phyloP scores from a whole-genome alignment of 2,329 filamentous ascomycete species.

The Scedosporium dehoogii region DNA sequence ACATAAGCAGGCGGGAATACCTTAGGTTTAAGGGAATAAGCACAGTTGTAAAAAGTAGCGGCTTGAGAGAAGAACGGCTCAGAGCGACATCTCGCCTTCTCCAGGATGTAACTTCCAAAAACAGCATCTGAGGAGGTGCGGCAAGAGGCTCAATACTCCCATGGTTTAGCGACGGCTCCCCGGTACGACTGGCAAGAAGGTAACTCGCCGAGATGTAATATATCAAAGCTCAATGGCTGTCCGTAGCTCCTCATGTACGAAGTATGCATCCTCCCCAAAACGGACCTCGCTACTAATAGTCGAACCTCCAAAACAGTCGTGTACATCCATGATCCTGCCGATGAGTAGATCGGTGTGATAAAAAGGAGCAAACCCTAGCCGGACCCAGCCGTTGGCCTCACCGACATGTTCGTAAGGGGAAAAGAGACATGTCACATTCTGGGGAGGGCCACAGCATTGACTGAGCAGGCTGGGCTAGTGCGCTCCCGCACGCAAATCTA shows the following conservation, averaged over 20 bases:
- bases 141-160: not conserved
- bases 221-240: not conserved
- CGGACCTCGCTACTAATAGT: not conserved
- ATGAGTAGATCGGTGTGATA: not conserved
- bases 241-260: not conserved
- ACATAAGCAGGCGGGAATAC: too few relatives aligned
- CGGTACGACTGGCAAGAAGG: too few relatives aligned
- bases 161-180: too few relatives aligned
- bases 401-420: not conserved
- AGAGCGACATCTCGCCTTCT: not conserved
- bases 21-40: too few relatives aligned
- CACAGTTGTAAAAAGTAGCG: too few relatives aligned
- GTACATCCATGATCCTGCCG: not conserved
- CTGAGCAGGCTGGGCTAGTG: too few relatives aligned
- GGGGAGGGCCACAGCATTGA: not conserved
- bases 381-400: not conserved
- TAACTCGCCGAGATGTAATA: too few relatives aligned
- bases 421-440: not conserved
- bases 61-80: not conserved
- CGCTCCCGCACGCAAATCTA: not conserved
- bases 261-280: not conserved
- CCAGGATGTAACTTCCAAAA: not conserved
- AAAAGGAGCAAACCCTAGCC: not conserved
- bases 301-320: not conserved
- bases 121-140: not conserved